phyloP scores from a whole-genome alignment of 2,329 filamentous ascomycete genomes.

The Ophiognomonia clavigignenti-juglandacearum region DNA sequence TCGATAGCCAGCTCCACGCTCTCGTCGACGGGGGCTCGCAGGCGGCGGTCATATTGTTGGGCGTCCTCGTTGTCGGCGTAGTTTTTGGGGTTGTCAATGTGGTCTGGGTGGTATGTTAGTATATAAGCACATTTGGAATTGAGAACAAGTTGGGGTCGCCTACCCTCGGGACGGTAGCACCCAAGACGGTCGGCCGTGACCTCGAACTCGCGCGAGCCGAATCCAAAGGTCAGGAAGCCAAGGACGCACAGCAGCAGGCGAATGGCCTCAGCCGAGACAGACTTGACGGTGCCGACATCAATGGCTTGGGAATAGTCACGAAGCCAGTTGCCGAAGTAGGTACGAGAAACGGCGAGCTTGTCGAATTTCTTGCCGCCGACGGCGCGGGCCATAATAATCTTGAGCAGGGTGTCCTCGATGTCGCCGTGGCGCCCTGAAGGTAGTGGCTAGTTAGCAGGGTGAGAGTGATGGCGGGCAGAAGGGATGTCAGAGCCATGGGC shows the following conservation, averaged over 20 bases:
- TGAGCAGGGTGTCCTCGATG: conserved; percentile 85
- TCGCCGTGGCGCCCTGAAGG: conserved; percentile 73
- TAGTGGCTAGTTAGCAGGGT: not conserved
- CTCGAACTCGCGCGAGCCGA: conserved; percentile 78
- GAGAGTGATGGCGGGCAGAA: not conserved
- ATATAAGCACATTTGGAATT: no score
- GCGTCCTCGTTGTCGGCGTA: conserved; percentile 89
- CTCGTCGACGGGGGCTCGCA: conserved; percentile 80
- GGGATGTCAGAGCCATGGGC: conserved; percentile 25
- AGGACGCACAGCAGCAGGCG: conserved; percentile 84
- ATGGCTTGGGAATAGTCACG: conserved; percentile 91
- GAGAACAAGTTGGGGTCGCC: not conserved
- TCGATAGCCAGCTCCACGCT: conserved; percentile 74
- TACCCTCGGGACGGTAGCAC: conserved; percentile 69
- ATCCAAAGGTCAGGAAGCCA: conserved; percentile 85
- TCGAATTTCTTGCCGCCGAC: conserved; percentile 71
- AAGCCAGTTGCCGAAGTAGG: conserved; percentile 97
- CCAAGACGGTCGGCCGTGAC: conserved; percentile 75
- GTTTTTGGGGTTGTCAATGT: conserved; percentile 75
- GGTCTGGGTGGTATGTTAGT: conserved; percentile 9
- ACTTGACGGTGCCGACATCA: conserved; percentile 87
- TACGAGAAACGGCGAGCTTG: conserved; percentile 81
- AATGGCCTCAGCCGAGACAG: conserved; percentile 85
- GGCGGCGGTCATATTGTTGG: conserved; percentile 71
- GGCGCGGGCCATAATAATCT: conserved; percentile 54